Conservation (phyloP, 768 basidiomycete species). For the Lentinula detonsa region DNA sequence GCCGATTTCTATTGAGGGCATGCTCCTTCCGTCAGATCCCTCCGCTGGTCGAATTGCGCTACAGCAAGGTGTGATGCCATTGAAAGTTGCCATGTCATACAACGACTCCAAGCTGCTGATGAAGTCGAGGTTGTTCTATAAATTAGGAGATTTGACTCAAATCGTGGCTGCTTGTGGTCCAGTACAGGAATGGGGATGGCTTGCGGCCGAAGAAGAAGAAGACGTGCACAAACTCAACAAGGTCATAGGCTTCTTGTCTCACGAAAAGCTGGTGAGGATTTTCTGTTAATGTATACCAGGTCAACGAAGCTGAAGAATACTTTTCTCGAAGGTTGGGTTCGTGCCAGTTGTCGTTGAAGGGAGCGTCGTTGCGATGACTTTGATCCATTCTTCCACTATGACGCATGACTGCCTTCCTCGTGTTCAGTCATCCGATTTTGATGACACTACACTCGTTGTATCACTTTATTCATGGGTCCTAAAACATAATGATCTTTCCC, state of each 20-base stretch:
- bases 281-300: background rate
- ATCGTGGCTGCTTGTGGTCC: background rate
- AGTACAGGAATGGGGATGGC: constrained; percentile 1
- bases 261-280: background rate
- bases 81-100: constrained; percentile 4
- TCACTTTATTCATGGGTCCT: background rate
- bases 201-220: background rate
- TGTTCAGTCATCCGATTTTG: background rate
- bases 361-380: background rate
- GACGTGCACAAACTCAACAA: background rate
- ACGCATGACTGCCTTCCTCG: background rate
- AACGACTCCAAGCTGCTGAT: background rate
- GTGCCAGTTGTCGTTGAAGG: background rate
- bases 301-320: background rate
- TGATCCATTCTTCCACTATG: background rate
- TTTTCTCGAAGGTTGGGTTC: background rate
- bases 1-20: background rate
- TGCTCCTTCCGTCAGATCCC: background rate
- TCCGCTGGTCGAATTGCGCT: background rate
- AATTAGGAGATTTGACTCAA: background rate
- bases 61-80: background rate
- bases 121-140: background rate
- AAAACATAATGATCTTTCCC: background rate
- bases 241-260: background rate
- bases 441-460: background rate